Percentiles rank a stretch among this genome's conserved stretches.
Evolutionary conservation across 140 eudicot species (phyloP).

Genomic region (Flaveria floridana): DNA sequence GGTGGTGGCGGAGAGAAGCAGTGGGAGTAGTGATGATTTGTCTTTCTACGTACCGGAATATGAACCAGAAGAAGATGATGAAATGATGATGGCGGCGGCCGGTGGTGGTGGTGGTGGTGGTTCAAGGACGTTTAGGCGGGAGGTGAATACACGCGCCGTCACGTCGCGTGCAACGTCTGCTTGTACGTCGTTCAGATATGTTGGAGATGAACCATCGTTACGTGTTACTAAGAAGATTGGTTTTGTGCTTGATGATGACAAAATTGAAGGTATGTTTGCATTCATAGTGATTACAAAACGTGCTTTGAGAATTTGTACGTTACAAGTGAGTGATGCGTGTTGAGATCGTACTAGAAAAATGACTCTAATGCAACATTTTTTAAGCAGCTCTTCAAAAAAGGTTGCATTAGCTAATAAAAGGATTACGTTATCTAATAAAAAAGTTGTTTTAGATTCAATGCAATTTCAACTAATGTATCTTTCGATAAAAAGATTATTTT

Average conservation of each 20-base stretch:
- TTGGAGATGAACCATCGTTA: constrained; percentile 43
- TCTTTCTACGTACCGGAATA: constrained; percentile 47
- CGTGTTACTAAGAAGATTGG: constrained; percentile 39
- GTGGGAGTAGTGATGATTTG: constrained; percentile 30
- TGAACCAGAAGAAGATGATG: constrained; percentile 28
- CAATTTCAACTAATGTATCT: too few relatives aligned
- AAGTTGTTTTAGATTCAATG: too few relatives aligned
- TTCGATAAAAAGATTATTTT: too few relatives aligned
- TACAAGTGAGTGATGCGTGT: background rate
- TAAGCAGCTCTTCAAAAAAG: too few relatives aligned
- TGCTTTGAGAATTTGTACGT: background rate
- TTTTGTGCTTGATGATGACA: constrained; percentile 40
- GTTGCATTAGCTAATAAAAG: too few relatives aligned
- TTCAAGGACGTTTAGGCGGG: constrained; percentile 30
- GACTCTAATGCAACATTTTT: too few relatives aligned
- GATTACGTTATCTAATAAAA: too few relatives aligned
- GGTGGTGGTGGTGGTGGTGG: constrained; percentile 1
- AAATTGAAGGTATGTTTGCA: constrained; percentile 32
- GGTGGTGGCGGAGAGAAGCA: constrained; percentile 11
- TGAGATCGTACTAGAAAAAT: too few relatives aligned
- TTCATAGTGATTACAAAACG: background rate
- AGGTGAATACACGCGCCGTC: constrained; percentile 36
- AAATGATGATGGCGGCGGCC: background rate
- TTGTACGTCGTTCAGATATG: constrained; percentile 49
- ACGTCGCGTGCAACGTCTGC: constrained; percentile 37